Percentiles rank a stretch among this genome's conserved stretches.
phyloP scores from a whole-genome alignment of 768 basidiomycete species.

The Leccinum olivaceopallidum region DNA sequence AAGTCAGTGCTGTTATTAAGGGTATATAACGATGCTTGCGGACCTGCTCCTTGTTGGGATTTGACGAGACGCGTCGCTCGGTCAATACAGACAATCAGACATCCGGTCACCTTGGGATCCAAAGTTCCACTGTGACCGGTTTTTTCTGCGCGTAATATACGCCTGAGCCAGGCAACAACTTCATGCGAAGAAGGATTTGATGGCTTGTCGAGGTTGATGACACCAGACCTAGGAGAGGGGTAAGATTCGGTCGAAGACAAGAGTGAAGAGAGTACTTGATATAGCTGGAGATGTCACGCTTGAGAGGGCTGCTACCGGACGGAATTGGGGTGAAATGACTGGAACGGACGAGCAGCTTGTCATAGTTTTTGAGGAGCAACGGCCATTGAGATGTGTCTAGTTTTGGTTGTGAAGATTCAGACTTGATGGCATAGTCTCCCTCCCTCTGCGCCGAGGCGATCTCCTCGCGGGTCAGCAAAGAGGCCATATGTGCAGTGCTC shows the following conservation, averaged over 20 bases:
- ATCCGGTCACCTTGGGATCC: slow-evolving; percentile 99
- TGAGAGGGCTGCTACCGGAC: slow-evolving; percentile 89
- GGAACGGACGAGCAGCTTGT: slow-evolving; percentile 91
- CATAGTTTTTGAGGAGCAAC: slow-evolving; percentile 96
- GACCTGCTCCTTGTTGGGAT: slow-evolving; percentile 97
- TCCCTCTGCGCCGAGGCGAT: slow-evolving; percentile 72
- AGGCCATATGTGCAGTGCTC: slow-evolving; percentile 17
- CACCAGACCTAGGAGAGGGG: slow-evolving; percentile 72
- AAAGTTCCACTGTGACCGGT: slow-evolving; percentile 99
- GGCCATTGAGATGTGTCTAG: slow-evolving; percentile 98
- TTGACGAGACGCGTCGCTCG: slow-evolving; percentile 97
- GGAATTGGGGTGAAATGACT: slow-evolving; percentile 99
- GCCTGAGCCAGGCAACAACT: slow-evolving; percentile 97
- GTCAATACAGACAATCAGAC: slow-evolving; percentile 98
- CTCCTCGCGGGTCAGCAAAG: slow-evolving; percentile 57
- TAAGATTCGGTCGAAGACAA: slow-evolving; percentile 3
- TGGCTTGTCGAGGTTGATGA: slow-evolving; percentile 99
- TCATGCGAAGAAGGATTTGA: slow-evolving; percentile 99
- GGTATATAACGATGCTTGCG: slow-evolving; percentile 23
- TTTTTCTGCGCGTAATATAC: slow-evolving; percentile 97
- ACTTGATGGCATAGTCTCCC: slow-evolving; percentile 81
- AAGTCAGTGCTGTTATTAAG: slow-evolving; percentile 2
- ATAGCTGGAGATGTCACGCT: slow-evolving; percentile 89
- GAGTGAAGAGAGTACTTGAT: slow-evolving; percentile 62
- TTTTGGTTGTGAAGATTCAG: slow-evolving; percentile 68